phyloP scores from a whole-genome alignment of 1,284 basidiomycete genomes.

The Trichosporon coremiiforme region DNA sequence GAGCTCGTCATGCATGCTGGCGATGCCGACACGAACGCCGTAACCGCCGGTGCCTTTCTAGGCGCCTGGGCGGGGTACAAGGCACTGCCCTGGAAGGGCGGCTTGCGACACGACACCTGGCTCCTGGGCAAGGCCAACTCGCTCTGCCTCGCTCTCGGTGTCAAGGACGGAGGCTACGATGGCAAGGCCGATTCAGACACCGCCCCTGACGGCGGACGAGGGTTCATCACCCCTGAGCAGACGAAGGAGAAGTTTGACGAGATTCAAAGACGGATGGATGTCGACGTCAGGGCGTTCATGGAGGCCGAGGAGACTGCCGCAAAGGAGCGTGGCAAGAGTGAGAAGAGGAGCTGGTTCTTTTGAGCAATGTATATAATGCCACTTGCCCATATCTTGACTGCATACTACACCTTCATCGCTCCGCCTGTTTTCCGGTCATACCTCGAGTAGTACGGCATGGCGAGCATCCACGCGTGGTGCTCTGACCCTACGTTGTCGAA shows the following conservation, averaged over 20 bases:
- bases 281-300: not conserved
- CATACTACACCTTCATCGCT: conserved; percentile 15
- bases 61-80: conserved; percentile 28
- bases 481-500: conserved; percentile 36
- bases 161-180: conserved; percentile 21
- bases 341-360: conserved; percentile 1
- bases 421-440: conserved; percentile 25
- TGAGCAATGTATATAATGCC: too few relatives aligned
- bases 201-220: conserved; percentile 23
- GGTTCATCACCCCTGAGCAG: conserved; percentile 18
- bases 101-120: conserved; percentile 23
- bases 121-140: conserved; percentile 23
- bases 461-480: conserved; percentile 42
- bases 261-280: not conserved
- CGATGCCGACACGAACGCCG: conserved; percentile 33
- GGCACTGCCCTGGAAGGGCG: conserved; percentile 27
- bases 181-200: conserved; percentile 21
- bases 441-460: conserved; percentile 37
- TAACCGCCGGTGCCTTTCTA: conserved; percentile 28
- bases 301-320: not conserved
- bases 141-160: conserved; percentile 14
- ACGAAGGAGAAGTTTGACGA: not conserved
- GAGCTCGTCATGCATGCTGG: conserved; percentile 25
- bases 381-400: not conserved
- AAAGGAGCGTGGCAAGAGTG: not conserved